Evolutionary conservation across 192 early-diverging fungal species (phyloP), one percentile per base, ranked within the genome.

Genomic region (Coemansia sp.): DNA sequence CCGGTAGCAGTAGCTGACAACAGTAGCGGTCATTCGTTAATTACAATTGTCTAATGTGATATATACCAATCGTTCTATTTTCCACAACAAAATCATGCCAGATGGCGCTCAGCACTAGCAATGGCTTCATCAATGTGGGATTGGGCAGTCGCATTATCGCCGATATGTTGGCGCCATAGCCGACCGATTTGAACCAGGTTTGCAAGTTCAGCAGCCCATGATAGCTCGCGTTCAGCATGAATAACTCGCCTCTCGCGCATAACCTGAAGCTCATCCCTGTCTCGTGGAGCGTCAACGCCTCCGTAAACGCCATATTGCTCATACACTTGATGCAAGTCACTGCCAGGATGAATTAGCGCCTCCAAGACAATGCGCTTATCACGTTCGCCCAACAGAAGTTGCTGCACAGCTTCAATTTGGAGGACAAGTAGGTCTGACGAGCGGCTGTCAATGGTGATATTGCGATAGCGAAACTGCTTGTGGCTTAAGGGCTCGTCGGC

Each of bases 361-460:
- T 71, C 63, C 23, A 82, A 67, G 31, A 76, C 11, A 9, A 76
- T 57, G 24, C 79, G 73, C 16, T 65, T 55, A n/a, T 76, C 79
- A 13, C 70, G 70, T 33, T 68, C 70, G 6, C 24, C 56, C 13
- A 70, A 28, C 16, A 82, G 62, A 14, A 56, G 40, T 14, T 31
- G 28, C 13, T 62, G 48, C 33, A 76, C 62, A 6, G 70, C 36
- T 23, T 45, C 39, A 2, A 72, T 43, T 21, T 75, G 79, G 34
- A 53, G 28, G 0, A 38, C 26, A 13, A 82, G 61, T 56, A 82
- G 18, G 9, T 26, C 45, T 4, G 73, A 71, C 3, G 65, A 24
- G 21, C 51, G 64, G 18, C 9, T 40, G n/a, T 51, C 37, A 21
- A 75, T 65, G 13, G 63, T 28, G 36, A 81, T 65, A 48, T 70